phyloP scores from a whole-genome alignment of 441 rosid species.

The Corymbia citriodora region DNA sequence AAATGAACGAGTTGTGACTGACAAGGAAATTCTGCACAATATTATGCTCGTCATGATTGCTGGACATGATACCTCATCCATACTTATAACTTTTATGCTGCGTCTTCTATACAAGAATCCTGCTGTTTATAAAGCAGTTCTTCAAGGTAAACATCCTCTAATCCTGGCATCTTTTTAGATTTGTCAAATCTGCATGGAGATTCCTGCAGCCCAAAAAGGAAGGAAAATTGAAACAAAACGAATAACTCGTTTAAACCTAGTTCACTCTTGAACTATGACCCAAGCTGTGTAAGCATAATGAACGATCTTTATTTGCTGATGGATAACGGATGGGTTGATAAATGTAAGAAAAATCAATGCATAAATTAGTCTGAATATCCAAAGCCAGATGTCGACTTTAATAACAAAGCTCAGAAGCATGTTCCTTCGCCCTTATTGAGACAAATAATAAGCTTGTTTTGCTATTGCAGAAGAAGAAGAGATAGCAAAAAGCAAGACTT shows the following conservation, averaged over 20 bases:
- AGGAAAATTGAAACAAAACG: no score
- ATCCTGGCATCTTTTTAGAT: rapidly evolving
- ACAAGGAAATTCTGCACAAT: slow-evolving; percentile 45
- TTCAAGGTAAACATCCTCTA: slow-evolving; percentile 19
- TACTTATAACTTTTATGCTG: slow-evolving; percentile 36
- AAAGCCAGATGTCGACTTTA: background rate
- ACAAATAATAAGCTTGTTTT: background rate
- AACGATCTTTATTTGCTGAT: background rate
- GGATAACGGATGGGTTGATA: background rate
- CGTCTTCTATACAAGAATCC: slow-evolving; percentile 35
- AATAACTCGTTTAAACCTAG: background rate
- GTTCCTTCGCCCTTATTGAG: background rate
- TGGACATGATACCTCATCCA: slow-evolving; percentile 44
- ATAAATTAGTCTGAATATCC: background rate
- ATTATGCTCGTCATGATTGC: slow-evolving; percentile 41
- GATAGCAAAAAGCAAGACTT: slow-evolving; percentile 6
- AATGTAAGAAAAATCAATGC: background rate
- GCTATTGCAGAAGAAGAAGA: slow-evolving; percentile 15
- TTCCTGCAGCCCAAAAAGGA: background rate
- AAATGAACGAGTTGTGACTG: slow-evolving; percentile 13
- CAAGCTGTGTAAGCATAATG: background rate
- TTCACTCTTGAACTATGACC: background rate
- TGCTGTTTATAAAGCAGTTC: slow-evolving; percentile 23
- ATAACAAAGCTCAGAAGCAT: background rate
- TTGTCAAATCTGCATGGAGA: background rate